Conservation (phyloP, 345 rosid species). For the Rhizophora mangle region DNA sequence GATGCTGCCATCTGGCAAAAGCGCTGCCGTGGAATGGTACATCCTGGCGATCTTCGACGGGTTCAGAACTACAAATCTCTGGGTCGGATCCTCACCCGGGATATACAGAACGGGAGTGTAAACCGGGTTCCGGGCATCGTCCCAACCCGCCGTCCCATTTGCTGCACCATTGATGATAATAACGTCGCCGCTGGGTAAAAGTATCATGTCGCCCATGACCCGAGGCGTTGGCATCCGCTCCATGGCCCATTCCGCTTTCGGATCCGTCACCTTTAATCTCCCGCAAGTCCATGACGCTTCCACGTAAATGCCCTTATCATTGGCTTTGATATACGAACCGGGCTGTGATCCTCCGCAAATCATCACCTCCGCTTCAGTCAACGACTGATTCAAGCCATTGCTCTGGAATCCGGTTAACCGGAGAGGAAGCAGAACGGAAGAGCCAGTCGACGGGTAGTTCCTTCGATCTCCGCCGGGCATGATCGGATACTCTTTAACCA, state of each 20-base stretch:
- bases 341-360: conserved; percentile 74
- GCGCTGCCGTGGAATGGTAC: conserved; percentile 74
- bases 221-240: conserved; percentile 81
- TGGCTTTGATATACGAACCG: conserved; percentile 47
- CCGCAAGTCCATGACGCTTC: conserved; percentile 69
- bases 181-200: conserved; percentile 58
- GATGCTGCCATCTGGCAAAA: conserved; percentile 73
- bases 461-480: conserved; percentile 66
- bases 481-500: conserved; percentile 54
- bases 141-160: conserved; percentile 88
- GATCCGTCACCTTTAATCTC: conserved; percentile 58
- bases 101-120: conserved; percentile 19
- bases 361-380: conserved; percentile 58
- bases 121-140: conserved; percentile 39
- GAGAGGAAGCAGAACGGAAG: conserved; percentile 76
- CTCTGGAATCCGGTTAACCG: conserved; percentile 17
- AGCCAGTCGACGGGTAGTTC: conserved; percentile 79
- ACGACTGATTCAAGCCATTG: conserved; percentile 17
- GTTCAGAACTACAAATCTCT: conserved; percentile 52
- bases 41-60: conserved; percentile 53
- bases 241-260: conserved; percentile 63
- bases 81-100: conserved; percentile 32
- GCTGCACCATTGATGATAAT: conserved; percentile 67
- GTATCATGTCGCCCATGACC: conserved; percentile 67
- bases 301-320: conserved; percentile 33